These are phyloP conservation scores for Phialophora chinensis DNA, from an alignment of 2,329 filamentous ascomycete species.

Conservation along the genomic window DNA sequence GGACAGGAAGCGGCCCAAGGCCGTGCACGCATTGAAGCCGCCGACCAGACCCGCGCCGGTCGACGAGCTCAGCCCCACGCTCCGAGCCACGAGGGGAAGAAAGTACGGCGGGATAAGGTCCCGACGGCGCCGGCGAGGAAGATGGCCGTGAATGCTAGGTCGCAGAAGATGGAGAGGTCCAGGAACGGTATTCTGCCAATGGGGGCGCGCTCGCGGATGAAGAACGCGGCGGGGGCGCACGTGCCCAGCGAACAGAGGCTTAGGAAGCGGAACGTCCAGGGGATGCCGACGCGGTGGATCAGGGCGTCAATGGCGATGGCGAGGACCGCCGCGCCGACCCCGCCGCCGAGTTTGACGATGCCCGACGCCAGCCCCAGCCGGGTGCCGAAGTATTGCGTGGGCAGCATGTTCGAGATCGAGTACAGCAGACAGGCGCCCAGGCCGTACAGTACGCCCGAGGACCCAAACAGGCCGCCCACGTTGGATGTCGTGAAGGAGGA, in stretches of 20 bases:
- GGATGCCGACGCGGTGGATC: constrained; percentile 53
- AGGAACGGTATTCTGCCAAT: constrained; percentile 51
- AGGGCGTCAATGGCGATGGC: constrained; percentile 58
- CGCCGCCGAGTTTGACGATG: constrained; percentile 60
- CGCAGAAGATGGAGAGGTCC: constrained; percentile 62
- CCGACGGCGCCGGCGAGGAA: constrained; percentile 62
- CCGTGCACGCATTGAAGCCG: constrained; percentile 66
- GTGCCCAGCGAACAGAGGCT: constrained; percentile 61
- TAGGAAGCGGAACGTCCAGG: constrained; percentile 61
- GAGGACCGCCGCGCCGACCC: constrained; percentile 62
- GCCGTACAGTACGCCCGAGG: constrained; percentile 56
- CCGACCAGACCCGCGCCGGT: constrained; percentile 65
- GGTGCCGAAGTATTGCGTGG: constrained; percentile 62
- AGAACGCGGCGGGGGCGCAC: constrained; percentile 61
- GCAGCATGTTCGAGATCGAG: constrained; percentile 56
- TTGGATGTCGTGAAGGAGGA: constrained; percentile 56
- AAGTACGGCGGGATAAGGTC: constrained; percentile 69
- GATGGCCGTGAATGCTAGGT: constrained; percentile 58
- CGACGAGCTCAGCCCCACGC: constrained; percentile 60
- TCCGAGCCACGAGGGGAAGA: constrained; percentile 61
- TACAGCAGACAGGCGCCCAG: constrained; percentile 52
- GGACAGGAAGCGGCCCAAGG: constrained; percentile 61
- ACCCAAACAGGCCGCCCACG: constrained; percentile 57
- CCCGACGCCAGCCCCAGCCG: constrained; percentile 64
- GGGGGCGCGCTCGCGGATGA: constrained; percentile 58